Percentiles rank a stretch among this genome's conserved stretches.
phyloP scores from a whole-genome alignment of 2,329 filamentous ascomycete species.

The Neobulgaria alba region DNA sequence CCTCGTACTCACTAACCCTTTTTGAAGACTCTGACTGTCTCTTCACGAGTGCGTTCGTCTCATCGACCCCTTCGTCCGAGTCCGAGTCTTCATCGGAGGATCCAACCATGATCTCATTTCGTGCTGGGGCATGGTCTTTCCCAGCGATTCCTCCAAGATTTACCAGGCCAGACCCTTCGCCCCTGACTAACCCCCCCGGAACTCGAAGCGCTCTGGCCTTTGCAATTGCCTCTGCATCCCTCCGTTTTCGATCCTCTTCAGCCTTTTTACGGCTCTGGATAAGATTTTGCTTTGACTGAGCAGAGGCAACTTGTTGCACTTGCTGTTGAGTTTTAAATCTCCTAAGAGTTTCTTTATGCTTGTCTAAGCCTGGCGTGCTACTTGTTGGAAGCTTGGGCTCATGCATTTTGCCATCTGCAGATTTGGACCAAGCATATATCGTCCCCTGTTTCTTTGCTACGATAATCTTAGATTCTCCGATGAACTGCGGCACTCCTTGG shows the following conservation, averaged over 20 bases:
- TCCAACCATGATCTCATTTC: conserved; percentile 84
- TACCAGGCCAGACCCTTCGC: conserved; percentile 70
- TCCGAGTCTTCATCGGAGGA: conserved; percentile 66
- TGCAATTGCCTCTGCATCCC: conserved; percentile 64
- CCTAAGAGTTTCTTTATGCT: conserved; percentile 7
- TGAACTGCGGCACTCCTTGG: conserved; percentile 42
- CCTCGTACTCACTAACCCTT: conserved; percentile 34
- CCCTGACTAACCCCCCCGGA: conserved; percentile 47
- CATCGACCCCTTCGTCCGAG: conserved; percentile 59
- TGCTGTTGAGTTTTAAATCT: conserved; percentile 1
- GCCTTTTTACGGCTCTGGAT: conserved; percentile 67
- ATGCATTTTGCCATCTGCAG: conserved; percentile 31
- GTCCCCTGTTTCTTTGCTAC: conserved; percentile 49
- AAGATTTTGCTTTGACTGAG: conserved; percentile 41
- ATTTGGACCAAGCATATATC: conserved; percentile 55
- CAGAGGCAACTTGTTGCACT: conserved; percentile 2
- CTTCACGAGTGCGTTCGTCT: conserved; percentile 36
- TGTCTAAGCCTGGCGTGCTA: conserved; percentile 21
- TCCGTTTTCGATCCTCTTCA: conserved; percentile 63
- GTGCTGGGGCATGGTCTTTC: conserved; percentile 66
- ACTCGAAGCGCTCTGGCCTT: conserved; percentile 54
- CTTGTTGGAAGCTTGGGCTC: conserved; percentile 20
- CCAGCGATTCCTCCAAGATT: conserved; percentile 64
- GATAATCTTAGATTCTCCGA: conserved; percentile 40
- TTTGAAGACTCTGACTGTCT: conserved; percentile 33